These are phyloP conservation scores for Aspergillus costaricaensis DNA, from an alignment of 2,329 filamentous ascomycete species.

Conservation along the genomic window DNA sequence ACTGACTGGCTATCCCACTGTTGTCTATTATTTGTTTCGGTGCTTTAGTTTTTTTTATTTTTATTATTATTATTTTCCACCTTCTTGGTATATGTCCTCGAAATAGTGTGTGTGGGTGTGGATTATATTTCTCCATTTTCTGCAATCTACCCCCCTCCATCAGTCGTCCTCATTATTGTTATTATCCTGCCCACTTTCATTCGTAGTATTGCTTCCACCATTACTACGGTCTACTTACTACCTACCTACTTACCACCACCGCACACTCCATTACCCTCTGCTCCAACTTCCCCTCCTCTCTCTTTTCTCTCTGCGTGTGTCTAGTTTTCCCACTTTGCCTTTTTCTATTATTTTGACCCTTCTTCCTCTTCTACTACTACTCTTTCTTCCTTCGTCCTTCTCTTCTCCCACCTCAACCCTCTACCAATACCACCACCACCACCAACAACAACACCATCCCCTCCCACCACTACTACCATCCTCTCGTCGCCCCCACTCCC, in stretches of 20 bases:
- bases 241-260: conserved; percentile 7
- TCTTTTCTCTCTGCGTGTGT: neutral
- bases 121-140: conserved; percentile 1
- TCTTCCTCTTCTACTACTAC: conserved; percentile 2
- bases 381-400: conserved; percentile 12
- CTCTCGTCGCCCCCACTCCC: conserved; percentile 9
- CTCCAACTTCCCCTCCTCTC: conserved; percentile 1
- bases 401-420: conserved; percentile 10
- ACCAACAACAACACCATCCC: no score
- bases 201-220: neutral
- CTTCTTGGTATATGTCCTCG: neutral
- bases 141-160: neutral
- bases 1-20: no score
- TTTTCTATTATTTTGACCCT: conserved; percentile 5
- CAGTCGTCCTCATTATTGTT: conserved; percentile 5
- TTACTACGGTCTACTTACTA: neutral
- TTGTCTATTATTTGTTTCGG: conserved; percentile 5
- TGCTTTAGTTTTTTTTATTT: conserved; percentile 11
- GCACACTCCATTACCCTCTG: neutral
- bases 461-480: conserved; percentile 3
- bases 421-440: neutral
- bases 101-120: neutral
- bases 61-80: conserved; percentile 12
- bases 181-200: conserved; percentile 10
- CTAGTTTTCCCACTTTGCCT: neutral